A percentile compares a stretch with the other conserved stretches of the same genome.
Conservation (phyloP, 1,139 yeast species). For the Sugiyamaella grinbergsii region DNA sequence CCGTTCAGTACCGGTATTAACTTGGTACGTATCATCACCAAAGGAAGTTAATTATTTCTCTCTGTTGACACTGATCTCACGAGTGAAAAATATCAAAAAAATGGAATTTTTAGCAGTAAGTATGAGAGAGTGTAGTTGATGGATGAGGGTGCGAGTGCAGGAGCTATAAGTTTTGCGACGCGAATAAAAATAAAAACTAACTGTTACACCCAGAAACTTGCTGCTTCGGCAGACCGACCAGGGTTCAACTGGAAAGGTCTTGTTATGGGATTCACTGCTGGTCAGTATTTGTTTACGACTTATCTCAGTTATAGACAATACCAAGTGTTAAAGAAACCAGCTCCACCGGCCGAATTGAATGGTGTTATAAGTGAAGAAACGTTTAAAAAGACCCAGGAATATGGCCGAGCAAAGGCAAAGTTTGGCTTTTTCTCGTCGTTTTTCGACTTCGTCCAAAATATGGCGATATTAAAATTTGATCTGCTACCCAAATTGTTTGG, state of each 20-base stretch:
- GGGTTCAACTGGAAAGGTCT: constrained; percentile 76
- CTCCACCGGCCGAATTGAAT: constrained; percentile 63
- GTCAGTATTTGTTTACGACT: constrained; percentile 73
- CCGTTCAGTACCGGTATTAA: too few relatives aligned
- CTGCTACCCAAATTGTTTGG: constrained; percentile 71
- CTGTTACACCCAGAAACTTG: constrained; percentile 35
- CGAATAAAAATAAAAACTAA: too few relatives aligned
- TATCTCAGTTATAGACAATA: constrained; percentile 79
- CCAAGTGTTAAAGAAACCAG: constrained; percentile 58
- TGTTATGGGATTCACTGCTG: constrained; percentile 71
- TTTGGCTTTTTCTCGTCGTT: constrained; percentile 63
- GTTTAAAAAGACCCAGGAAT: constrained; percentile 74
- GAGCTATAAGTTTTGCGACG: too few relatives aligned
- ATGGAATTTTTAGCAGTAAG: constrained; percentile 25
- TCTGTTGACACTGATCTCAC: neutral
- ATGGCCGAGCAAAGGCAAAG: constrained; percentile 77
- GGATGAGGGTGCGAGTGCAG: neutral
- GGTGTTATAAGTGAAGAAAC: constrained; percentile 64
- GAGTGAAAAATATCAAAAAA: neutral
- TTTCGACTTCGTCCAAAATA: constrained; percentile 57
- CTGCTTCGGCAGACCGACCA: constrained; percentile 54
- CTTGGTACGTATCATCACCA: neutral
- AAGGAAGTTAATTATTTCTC: neutral
- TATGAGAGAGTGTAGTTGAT: neutral
- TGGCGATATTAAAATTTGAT: constrained; percentile 61